These are phyloP conservation scores for Cystobasidium slooffiae DNA, from an alignment of 1,284 basidiomycete genomes.

Conservation along the genomic window DNA sequence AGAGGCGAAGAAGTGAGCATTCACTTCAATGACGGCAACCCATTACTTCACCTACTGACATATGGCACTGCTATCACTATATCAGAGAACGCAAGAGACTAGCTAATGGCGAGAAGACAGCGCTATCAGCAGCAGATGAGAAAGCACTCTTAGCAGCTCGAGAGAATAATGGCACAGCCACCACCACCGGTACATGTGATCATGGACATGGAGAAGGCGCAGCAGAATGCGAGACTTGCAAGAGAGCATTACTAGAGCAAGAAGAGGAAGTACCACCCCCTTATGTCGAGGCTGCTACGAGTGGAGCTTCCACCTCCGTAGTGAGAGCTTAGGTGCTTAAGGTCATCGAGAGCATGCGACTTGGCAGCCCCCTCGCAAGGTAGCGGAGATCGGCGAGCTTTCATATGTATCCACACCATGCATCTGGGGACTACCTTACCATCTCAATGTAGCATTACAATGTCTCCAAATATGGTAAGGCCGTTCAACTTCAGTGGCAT, in stretches of 20 bases:
- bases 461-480: no score
- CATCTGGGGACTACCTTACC: no score
- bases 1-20: conserved; percentile 9
- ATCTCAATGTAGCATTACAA: no score
- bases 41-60: no score
- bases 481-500: no score
- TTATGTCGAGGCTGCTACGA: conserved; percentile 11
- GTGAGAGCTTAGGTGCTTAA: no score
- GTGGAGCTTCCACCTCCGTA: background rate
- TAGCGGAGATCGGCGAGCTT: no score
- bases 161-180: background rate
- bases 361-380: no score
- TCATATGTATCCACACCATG: no score
- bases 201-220: conserved; percentile 8
- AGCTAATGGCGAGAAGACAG: background rate
- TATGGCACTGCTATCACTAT: no score
- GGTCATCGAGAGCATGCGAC: no score
- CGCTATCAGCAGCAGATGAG: conserved; percentile 10
- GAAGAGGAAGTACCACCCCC: conserved; percentile 21
- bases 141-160: conserved; percentile 15
- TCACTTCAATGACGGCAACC: no score
- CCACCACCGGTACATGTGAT: background rate
- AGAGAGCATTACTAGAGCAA: background rate
- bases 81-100: conserved; percentile 6
- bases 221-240: conserved; percentile 5